Base-by-base conservation (phyloP, 2,329 filamentous ascomycete species). In the Ploettnerulaceae sp. region DNA sequence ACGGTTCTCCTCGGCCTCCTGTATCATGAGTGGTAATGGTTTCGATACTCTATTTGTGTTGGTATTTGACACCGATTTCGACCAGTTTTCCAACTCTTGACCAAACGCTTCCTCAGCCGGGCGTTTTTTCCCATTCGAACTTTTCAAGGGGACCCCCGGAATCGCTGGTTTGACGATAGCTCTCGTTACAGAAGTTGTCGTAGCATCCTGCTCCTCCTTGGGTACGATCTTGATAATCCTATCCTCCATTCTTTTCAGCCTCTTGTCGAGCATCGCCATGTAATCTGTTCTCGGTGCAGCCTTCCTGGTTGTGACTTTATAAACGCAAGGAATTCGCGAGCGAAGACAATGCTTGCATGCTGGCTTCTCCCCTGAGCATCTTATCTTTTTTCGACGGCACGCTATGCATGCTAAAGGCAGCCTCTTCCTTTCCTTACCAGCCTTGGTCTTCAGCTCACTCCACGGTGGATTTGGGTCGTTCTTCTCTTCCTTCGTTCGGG, bases 251-350 rank as follows among this genome's bases (percentile, higher is more conserved):
- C 91, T 77, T 71, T 95, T 96, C 56, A 97, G 67, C 43, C 93
- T 79, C 69, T 95, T 96, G 69, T 97, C 93, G 59, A 97, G 71
- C 89, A 97, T 97, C 32, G 90, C 89, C 93, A 97, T 97, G 67
- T 97, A 97, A 67, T 97, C 93, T 14, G 93, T 97, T 42, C 93
- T 78, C 2, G 93, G 93, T 3, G 90, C 89, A 1, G 91, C 89
- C 66, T 97, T 97, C 50, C 93, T 78, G 3, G 90, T 89, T 0
- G 90, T 97, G 49, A 95, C 89, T 63, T 97, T 97, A 75, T 97
- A 98, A 4, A 97, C 90, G 64, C 93, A 98, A 1, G 91, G 91
- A 57, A 95, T 94, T 33, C 91, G 81, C 41, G 91, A 95, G 47
- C 90, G 81, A 49, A 94, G 74, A 64, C 93, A 97, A 68, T 97